Percentiles rank a stretch among this genome's conserved stretches.
phyloP scores from a whole-genome alignment of 2,329 filamentous ascomycete species.

The Phaeophleospora eucalypticola region DNA sequence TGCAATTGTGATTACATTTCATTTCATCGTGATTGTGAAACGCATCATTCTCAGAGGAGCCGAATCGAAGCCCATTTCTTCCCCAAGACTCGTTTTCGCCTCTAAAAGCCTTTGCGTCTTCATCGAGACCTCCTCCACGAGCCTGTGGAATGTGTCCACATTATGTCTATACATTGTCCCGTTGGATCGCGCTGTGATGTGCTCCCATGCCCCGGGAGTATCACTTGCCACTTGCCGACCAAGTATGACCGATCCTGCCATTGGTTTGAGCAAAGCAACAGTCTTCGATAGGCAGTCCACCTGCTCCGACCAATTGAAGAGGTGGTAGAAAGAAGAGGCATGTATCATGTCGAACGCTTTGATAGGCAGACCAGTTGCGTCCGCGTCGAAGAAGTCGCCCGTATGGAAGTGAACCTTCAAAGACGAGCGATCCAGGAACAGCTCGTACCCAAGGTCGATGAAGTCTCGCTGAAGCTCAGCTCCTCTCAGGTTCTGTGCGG shows the following conservation, averaged over 20 bases:
- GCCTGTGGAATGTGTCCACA: conserved; percentile 31
- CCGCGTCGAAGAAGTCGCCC: conserved; percentile 33
- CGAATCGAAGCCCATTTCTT: no score
- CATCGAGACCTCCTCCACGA: conserved; percentile 39
- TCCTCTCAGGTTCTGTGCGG: conserved; percentile 30
- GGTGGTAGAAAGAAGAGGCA: conserved; percentile 42
- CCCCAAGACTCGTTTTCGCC: no score
- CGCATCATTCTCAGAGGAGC: no score
- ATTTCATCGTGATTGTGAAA: no score
- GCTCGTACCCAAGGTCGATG: conserved; percentile 36
- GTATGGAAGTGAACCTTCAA: conserved; percentile 32
- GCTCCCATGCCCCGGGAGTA: conserved; percentile 26
- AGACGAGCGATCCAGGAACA: conserved; percentile 35
- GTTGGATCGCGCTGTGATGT: conserved; percentile 15
- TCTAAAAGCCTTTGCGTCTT: conserved; percentile 27
- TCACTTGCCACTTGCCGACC: conserved; percentile 38
- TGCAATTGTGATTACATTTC: no score
- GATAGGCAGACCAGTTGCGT: conserved; percentile 3
- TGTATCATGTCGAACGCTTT: conserved; percentile 39
- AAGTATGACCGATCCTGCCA: conserved; percentile 35
- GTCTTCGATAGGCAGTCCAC: conserved; percentile 33
- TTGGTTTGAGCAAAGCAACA: conserved; percentile 32
- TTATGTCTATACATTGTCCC: conserved; percentile 37
- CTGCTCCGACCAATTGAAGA: conserved; percentile 41
- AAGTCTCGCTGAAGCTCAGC: conserved; percentile 33